These are phyloP conservation scores for Bombardia bombarda DNA, from an alignment of 495 filamentous ascomycete species.

Conservation along the genomic window DNA sequence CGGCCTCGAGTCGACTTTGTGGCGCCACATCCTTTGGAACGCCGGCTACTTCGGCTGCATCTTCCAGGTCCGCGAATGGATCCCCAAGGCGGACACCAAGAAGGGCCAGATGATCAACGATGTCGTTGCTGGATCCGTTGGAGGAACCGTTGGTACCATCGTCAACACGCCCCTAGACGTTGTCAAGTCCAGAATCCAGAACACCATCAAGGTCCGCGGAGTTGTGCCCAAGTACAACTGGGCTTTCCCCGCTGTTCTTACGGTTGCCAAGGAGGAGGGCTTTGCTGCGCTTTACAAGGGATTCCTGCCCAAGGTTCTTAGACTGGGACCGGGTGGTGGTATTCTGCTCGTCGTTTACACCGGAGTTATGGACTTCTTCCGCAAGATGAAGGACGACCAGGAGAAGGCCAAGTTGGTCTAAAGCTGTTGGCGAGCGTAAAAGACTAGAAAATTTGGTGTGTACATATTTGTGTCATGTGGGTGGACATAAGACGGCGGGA, in stretches of 20 bases:
- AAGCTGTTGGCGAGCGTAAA: no score
- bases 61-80: slow-evolving; percentile 79
- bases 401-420: slow-evolving; percentile 2
- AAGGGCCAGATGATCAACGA: slow-evolving; percentile 74
- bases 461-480: neutral
- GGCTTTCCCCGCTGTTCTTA: slow-evolving; percentile 79
- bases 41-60: slow-evolving; percentile 97
- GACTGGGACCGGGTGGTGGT: slow-evolving; percentile 41
- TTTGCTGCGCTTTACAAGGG: slow-evolving; percentile 93
- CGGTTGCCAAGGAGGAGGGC: slow-evolving; percentile 88
- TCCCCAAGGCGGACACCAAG: slow-evolving; percentile 76
- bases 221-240: slow-evolving; percentile 91
- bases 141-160: slow-evolving; percentile 87
- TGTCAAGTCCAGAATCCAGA: slow-evolving; percentile 96
- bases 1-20: slow-evolving; percentile 89
- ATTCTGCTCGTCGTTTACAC: slow-evolving; percentile 91
- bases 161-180: slow-evolving; percentile 97
- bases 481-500: no score
- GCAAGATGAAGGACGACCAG: slow-evolving; percentile 28
- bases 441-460: neutral
- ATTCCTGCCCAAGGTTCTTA: slow-evolving; percentile 82
- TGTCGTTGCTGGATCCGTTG: slow-evolving; percentile 74
- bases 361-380: slow-evolving; percentile 85
- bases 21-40: slow-evolving; percentile 97
- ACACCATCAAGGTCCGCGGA: slow-evolving; percentile 73